Evolutionary conservation across 805 yeast species (phyloP), one percentile per base, ranked within the genome.

Genomic region (Yarrowia bubula): DNA sequence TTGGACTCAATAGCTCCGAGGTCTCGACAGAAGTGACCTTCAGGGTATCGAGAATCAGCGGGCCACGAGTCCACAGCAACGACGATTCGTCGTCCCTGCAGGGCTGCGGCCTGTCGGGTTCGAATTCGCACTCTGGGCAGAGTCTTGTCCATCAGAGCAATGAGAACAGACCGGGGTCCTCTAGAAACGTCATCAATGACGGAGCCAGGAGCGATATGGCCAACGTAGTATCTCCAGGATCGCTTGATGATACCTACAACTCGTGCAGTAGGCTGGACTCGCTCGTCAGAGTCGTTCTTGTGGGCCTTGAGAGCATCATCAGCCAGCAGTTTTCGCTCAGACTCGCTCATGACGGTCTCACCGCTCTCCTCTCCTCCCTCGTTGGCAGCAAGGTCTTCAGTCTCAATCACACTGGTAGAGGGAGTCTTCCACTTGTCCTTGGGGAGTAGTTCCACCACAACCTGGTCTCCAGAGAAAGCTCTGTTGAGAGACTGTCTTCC

Each of bases 191-290:
- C 42, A 5, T 74, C 75, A 18, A 80, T 75, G 1, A 89, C 88
- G 1, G 96, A 87, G 41, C 86, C 82, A 47, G 91, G 88, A 1
- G 93, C 87, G 68, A 95, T 81, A 75, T 92, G 97, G 13, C 99
- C 99, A 42, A 95, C 99, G 73, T 92, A 95, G 69, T 87, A 86
- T 75, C 99, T 84, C 99, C 99, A 95, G 67, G 93, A 90, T 76
- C 99, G 84, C 77, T 90, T 88, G 46, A 86, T 79, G 31, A 95
- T 83, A 33, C 96, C 96, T 11, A 95, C 98, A 39, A 95, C 89
- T 69, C 85, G 84, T 2, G 96, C 98, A 0, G 99, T 93, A n/a
- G 98, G 99, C 72, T 89, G 92, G 22, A 87, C 75, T 68, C 83
- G 83, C 22, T 75, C 75, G 15, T 78, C 82, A 3, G 31, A 35